Percentiles rank a stretch among this genome's conserved stretches.
Evolutionary conservation across 805 yeast species (phyloP).

Genomic region (Wickerhamiella occidentalis): DNA sequence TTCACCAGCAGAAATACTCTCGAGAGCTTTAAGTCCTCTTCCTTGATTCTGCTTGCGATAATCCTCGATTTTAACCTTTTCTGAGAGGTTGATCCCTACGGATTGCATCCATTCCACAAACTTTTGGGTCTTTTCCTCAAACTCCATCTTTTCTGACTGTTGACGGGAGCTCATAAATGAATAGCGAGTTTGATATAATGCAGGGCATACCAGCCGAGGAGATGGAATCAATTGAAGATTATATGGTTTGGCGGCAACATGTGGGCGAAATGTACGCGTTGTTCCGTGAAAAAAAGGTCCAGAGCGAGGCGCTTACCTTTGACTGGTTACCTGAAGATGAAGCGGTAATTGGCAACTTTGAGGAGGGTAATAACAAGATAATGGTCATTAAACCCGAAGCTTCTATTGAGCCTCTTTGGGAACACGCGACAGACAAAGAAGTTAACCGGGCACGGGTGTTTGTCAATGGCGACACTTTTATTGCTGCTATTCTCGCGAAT

Average conservation of each 20-base stretch:
- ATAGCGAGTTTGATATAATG: neutral
- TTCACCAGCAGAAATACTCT: slow-evolving; percentile 51
- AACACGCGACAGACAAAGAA: neutral
- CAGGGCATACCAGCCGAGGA: neutral
- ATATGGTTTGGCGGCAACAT: slow-evolving; percentile 66
- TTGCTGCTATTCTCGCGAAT: slow-evolving; percentile 16
- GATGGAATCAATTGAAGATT: slow-evolving; percentile 17
- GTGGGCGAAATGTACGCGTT: slow-evolving; percentile 68
- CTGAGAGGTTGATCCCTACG: slow-evolving; percentile 38
- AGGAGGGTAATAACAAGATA: neutral
- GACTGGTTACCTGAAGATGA: slow-evolving; percentile 47
- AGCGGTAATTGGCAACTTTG: slow-evolving; percentile 1
- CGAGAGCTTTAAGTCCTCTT: slow-evolving; percentile 57
- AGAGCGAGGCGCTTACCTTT: slow-evolving; percentile 60
- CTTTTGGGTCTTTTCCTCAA: slow-evolving; percentile 13
- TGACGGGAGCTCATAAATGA: neutral
- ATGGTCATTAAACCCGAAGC: slow-evolving; percentile 5
- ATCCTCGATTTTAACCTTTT: slow-evolving; percentile 51
- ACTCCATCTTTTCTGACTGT: neutral
- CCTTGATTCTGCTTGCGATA: slow-evolving; percentile 52
- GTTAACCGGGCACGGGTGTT: slow-evolving; percentile 13
- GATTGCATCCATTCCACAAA: slow-evolving; percentile 38
- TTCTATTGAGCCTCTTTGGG: neutral
- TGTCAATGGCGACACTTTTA: neutral
- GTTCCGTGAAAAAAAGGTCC: slow-evolving; percentile 52